These are phyloP conservation scores for Solanum lycopersicoides DNA, from an alignment of 257 asterid genomes.

Conservation along the genomic window DNA sequence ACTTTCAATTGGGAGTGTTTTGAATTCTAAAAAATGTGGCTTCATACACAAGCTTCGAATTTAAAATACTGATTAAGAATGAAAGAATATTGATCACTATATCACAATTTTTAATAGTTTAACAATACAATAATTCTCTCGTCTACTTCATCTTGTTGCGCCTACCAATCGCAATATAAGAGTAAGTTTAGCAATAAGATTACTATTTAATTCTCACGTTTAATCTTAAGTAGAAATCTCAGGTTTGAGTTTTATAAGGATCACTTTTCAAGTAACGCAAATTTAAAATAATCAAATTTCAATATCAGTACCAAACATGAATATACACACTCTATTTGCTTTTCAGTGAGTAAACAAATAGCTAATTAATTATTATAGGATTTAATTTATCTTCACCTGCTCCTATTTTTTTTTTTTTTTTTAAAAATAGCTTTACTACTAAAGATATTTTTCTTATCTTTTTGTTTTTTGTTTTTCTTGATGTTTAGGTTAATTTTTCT, in stretches of 20 bases:
- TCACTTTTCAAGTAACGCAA: rapidly evolving
- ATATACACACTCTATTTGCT: background rate
- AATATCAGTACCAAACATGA: rapidly evolving
- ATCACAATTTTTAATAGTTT: background rate
- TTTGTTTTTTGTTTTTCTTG: background rate
- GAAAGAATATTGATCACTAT: no score
- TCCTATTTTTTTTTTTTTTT: background rate
- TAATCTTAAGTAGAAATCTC: no score
- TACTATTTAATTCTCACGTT: no score
- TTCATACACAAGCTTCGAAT: no score
- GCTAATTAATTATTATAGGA: background rate
- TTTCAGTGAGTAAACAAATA: background rate
- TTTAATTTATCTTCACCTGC: background rate
- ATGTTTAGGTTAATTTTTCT: background rate
- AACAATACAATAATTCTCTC: background rate
- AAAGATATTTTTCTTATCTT: background rate
- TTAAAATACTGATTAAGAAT: no score
- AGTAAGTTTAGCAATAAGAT: no score
- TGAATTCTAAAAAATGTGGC: background rate
- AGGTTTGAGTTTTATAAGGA: no score
- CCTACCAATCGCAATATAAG: background rate
- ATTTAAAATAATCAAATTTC: no score
- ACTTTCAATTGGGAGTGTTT: no score
- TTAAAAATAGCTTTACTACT: background rate
- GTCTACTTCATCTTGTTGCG: rapidly evolving